phyloP scores from a whole-genome alignment of 2,329 filamentous ascomycete genomes.

The Coniosporium tulheliwenetii region DNA sequence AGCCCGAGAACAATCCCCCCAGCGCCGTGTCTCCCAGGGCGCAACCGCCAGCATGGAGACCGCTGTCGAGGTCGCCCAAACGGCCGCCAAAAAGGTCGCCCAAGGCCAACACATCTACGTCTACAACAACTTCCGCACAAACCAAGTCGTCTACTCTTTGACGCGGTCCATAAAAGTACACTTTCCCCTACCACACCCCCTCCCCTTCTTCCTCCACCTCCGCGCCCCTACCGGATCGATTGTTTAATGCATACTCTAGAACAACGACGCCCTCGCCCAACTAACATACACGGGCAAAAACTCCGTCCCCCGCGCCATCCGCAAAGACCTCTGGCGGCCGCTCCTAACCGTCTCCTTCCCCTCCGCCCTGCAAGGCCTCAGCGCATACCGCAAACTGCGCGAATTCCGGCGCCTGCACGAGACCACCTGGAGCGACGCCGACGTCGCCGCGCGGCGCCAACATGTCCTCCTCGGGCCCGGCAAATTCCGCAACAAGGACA shows the following conservation, averaged over 20 bases:
- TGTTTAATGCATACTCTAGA: conserved; percentile 16
- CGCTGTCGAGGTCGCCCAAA: conserved; percentile 19
- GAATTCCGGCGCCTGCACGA: conserved; percentile 46
- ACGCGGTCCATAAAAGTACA: conserved; percentile 38
- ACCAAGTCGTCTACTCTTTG: conserved; percentile 49
- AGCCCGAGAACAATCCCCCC: no score
- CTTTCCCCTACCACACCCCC: conserved; percentile 4
- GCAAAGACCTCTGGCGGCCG: conserved; percentile 47
- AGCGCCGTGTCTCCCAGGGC: no score
- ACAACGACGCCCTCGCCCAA: conserved; percentile 37
- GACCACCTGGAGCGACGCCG: conserved; percentile 24
- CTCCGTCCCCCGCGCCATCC: conserved; percentile 39
- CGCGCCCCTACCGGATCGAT: no score
- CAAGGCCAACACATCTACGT: conserved; percentile 47
- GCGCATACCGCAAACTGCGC: conserved; percentile 41
- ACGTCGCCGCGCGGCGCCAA: conserved; percentile 8
- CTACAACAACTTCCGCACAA: conserved; percentile 45
- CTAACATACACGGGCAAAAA: conserved; percentile 49
- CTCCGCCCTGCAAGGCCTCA: conserved; percentile 30
- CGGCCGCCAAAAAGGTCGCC: conserved; percentile 9
- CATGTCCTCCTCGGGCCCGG: conserved; percentile 7
- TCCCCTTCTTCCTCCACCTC: not conserved
- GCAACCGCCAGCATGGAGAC: no score
- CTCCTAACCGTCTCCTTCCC: conserved; percentile 43
- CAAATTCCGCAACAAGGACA: conserved; percentile 20